phyloP scores from a whole-genome alignment of 169 alveolate species.

The Plasmodium fragile region DNA sequence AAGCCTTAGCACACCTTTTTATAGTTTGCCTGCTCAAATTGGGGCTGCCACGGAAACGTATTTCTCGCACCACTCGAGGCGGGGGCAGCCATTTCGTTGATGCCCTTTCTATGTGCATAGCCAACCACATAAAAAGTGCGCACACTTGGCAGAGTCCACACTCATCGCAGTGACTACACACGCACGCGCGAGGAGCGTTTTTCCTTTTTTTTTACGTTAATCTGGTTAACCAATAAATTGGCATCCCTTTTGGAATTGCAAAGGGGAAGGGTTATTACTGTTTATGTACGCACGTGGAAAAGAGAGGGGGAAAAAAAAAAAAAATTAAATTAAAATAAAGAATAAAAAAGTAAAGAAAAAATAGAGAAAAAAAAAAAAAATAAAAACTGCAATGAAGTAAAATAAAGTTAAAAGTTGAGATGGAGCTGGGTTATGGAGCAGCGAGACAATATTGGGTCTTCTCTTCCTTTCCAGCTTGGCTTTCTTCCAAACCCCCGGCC shows the following conservation, averaged over 20 bases:
- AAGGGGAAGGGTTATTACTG: background rate
- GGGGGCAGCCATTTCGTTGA: background rate
- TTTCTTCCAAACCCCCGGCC: background rate
- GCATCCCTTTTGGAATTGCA: background rate
- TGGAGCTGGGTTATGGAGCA: background rate
- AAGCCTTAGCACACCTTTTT: background rate
- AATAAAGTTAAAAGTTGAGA: background rate
- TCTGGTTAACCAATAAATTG: background rate
- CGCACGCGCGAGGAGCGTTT: background rate
- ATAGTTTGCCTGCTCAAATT: background rate
- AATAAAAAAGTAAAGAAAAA: background rate
- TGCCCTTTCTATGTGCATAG: background rate
- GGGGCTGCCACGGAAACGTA: background rate
- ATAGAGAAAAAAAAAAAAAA: background rate
- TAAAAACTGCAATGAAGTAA: background rate
- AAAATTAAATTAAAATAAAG: background rate
- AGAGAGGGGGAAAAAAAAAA: background rate
- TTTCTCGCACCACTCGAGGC: background rate
- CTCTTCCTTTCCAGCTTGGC: background rate
- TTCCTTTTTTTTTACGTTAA: background rate
- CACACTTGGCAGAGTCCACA: background rate
- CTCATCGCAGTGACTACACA: background rate
- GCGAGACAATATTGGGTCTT: background rate
- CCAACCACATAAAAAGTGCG: background rate
- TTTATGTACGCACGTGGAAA: background rate